phyloP scores from a whole-genome alignment of 768 basidiomycete species.

The Mrakia gelida region DNA sequence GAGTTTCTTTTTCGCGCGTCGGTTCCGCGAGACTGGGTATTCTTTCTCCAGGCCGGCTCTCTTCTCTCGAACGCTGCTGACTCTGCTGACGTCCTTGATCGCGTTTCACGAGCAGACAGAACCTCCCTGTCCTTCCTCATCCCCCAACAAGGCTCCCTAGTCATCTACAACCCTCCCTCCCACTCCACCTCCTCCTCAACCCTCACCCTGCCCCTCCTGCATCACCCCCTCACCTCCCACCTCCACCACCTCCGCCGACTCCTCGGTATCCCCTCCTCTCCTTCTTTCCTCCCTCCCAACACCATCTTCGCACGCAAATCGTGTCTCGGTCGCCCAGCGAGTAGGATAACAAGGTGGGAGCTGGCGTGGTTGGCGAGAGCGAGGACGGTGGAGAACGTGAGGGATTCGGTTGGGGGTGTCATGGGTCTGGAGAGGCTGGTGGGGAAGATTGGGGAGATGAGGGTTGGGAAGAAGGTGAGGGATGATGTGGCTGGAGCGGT shows the following conservation, averaged over 20 bases:
- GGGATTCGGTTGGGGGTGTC: slow-evolving; percentile 67
- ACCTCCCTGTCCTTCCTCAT: slow-evolving; percentile 68
- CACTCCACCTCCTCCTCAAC: slow-evolving; percentile 7
- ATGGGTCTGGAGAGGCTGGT: slow-evolving; percentile 78
- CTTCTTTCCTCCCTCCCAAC: slow-evolving; percentile 1
- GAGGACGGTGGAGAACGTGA: slow-evolving; percentile 65
- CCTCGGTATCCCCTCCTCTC: slow-evolving; percentile 64
- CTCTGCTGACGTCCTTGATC: no score
- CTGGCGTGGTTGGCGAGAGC: slow-evolving; percentile 46
- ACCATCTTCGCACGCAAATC: not conserved
- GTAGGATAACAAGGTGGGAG: not conserved
- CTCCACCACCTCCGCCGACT: slow-evolving; percentile 67
- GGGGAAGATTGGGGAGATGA: slow-evolving; percentile 84
- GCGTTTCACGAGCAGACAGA: slow-evolving; percentile 48
- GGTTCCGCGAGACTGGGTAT: not conserved
- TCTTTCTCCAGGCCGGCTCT: no score
- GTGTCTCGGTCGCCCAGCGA: not conserved
- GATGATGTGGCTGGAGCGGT: slow-evolving; percentile 68
- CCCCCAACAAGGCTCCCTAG: slow-evolving; percentile 90
- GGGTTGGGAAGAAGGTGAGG: slow-evolving; percentile 70
- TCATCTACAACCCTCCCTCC: slow-evolving; percentile 60
- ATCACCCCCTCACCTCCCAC: slow-evolving; percentile 56
- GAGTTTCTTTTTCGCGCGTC: slow-evolving; percentile 33
- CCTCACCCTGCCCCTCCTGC: not conserved
- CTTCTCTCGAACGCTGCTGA: no score